A percentile compares a stretch with the other conserved stretches of the same genome.
phyloP scores from a whole-genome alignment of 768 basidiomycete genomes.

The Cystofilobasidium bisporidii region DNA sequence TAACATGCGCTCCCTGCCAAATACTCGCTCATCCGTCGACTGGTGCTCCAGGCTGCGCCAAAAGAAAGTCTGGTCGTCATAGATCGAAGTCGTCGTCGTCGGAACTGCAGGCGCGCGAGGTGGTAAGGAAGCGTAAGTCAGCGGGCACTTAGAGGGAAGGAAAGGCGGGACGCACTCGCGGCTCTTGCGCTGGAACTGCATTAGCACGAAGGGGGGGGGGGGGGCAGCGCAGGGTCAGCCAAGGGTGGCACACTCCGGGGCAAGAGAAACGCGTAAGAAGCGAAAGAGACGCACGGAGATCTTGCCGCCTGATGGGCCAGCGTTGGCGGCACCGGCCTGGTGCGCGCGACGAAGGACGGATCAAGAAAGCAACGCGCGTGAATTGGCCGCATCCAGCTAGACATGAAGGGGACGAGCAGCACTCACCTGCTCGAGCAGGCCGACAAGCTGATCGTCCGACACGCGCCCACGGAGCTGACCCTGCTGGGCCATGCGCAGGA shows the following conservation, averaged over 20 bases:
- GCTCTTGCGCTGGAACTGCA: slow-evolving; percentile 22
- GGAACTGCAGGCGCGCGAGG: neutral
- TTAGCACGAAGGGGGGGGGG: neutral
- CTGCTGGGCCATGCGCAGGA: slow-evolving; percentile 70
- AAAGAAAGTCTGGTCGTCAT: neutral
- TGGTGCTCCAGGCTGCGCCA: no score
- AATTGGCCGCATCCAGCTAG: no score
- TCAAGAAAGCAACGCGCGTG: neutral
- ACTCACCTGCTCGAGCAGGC: slow-evolving; percentile 68
- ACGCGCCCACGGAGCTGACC: slow-evolving; percentile 71
- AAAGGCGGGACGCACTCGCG: neutral
- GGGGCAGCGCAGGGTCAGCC: neutral
- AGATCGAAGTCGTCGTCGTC: slow-evolving; percentile 26
- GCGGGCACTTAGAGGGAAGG: neutral
- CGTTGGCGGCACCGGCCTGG: neutral
- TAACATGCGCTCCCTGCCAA: no score
- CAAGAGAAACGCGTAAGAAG: neutral
- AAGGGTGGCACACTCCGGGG: no score
- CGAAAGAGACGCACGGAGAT: slow-evolving; percentile 7
- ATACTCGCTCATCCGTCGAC: no score
- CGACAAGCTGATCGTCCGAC: slow-evolving; percentile 70
- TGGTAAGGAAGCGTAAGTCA: neutral
- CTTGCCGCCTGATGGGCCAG: slow-evolving; percentile 4
- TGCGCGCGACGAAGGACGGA: neutral
- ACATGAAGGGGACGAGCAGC: neutral